phyloP scores from a whole-genome alignment of 2,329 filamentous ascomycete species.

The Colletotrichum simmondsii region DNA sequence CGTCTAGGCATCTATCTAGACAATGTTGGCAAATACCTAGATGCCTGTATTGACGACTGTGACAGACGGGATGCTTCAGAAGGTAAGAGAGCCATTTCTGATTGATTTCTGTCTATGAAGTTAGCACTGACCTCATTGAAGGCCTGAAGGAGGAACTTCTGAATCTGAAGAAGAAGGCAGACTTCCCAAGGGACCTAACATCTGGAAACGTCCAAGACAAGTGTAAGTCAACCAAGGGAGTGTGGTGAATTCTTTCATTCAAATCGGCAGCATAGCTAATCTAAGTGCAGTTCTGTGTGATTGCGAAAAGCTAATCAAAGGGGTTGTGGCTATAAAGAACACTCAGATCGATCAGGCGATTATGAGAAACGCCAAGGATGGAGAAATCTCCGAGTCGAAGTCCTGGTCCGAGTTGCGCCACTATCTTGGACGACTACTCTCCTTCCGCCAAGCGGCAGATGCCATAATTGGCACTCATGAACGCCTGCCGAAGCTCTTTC shows the following conservation, averaged over 20 bases:
- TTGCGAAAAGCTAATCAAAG: constrained; percentile 9
- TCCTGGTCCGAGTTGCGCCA: constrained; percentile 46
- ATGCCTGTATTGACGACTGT: neutral
- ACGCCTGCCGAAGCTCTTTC: constrained; percentile 45
- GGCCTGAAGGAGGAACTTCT: too few relatives aligned
- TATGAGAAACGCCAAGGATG: neutral
- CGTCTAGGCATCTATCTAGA: constrained; percentile 7
- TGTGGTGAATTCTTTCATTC: neutral
- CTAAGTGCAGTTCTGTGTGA: neutral
- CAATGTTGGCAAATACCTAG: neutral
- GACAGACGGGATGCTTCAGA: neutral
- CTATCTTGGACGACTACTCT: constrained; percentile 38
- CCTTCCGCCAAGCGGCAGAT: constrained; percentile 36
- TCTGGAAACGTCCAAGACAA: neutral
- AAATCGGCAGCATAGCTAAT: rapidly evolving
- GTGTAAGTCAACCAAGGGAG: neutral
- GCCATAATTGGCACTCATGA: constrained; percentile 36
- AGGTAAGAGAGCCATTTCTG: neutral
- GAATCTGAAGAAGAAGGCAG: neutral
- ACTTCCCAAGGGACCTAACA: neutral
- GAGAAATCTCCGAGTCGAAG: constrained; percentile 28
- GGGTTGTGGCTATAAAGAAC: neutral
- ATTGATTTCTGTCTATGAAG: neutral
- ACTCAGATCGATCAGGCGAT: constrained; percentile 13
- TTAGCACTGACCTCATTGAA: too few relatives aligned